Evolutionary conservation across 306 rosid species (phyloP), one percentile per base, ranked within the genome.

Genomic region (Dryas alaskensis): DNA sequence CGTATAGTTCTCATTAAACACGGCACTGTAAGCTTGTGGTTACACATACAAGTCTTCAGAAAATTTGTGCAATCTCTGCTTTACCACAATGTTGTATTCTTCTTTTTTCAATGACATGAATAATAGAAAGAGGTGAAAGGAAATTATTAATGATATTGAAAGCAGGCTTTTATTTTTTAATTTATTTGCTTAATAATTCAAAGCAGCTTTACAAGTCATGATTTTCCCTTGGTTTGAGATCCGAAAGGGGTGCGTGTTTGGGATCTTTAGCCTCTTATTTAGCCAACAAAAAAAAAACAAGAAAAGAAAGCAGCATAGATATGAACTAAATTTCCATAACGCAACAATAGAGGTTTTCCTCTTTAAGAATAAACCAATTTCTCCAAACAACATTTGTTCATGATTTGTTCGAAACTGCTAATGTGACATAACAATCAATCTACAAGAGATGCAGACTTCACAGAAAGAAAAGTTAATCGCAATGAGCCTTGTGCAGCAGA

Each of bases 381-480:
- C 81, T 60, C 37, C 9, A 65, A 62, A 72, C 11, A 65, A 59
- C 72, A 70, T 60, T 22, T 53, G 65, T 70, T 51, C 67, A 67
- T 65, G 67, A 71, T 62, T 72, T 83, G 84, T 84, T 81, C 66
- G 70, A 79, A 89, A 63, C 69, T 70, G 77, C 57, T 43, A 70
- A 66, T 70, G 81, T 81, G 60, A 83, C 81, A 83, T 61, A 64
- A 78, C 44, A 79, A 47, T 80, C 85, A 79, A 47, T 80, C 85
- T 77, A 84, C 85, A 74, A 75, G 58, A 42, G 78, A 78, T 4
- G 67, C 77, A 59, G 76, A 78, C 50, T 77, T 55, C 49, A 72
- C 11, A 11, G 10, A 47, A 43, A 60, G 57, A 51, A 12, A 70
- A 19, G 77, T 52, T 71, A 79, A 62, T 74, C 59, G 63, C 27